Percentiles rank a stretch among this genome's conserved stretches.
Evolutionary conservation across 2,329 filamentous ascomycete genomes (phyloP).

Genomic region (Didymellaceae sp.): DNA sequence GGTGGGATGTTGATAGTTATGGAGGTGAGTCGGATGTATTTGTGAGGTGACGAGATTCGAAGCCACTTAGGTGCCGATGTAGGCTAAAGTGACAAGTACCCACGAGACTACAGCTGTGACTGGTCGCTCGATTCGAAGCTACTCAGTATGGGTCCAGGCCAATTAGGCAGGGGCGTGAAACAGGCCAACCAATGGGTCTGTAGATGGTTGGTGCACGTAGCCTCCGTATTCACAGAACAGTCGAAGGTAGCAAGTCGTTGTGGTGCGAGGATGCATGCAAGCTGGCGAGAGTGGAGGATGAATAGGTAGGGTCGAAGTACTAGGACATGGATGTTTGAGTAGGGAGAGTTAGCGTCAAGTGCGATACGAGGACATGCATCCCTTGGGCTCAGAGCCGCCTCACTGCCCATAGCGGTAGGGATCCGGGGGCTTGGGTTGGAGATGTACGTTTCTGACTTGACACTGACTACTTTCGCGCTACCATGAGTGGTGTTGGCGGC

Average conservation of each 20-base stretch:
- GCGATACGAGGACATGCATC: slow-evolving; percentile 44
- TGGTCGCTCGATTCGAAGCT: slow-evolving; percentile 48
- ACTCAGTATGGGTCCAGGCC: slow-evolving; percentile 43
- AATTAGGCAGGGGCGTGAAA: slow-evolving; percentile 49
- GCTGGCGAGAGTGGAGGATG: slow-evolving; percentile 44
- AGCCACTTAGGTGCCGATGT: slow-evolving; percentile 44
- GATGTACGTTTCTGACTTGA: slow-evolving; percentile 40
- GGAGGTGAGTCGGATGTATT: slow-evolving; percentile 32
- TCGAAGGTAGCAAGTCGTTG: slow-evolving; percentile 35
- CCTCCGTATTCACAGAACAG: slow-evolving; percentile 41
- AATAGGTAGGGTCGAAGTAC: slow-evolving; percentile 35
- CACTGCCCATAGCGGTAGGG: slow-evolving; percentile 42
- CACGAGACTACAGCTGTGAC: slow-evolving; percentile 40
- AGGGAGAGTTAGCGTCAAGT: slow-evolving; percentile 43
- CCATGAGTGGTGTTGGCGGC: slow-evolving; percentile 44
- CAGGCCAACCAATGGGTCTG: slow-evolving; percentile 47
- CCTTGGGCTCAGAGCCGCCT: slow-evolving; percentile 37
- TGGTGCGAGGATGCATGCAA: slow-evolving; percentile 40
- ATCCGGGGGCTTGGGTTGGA: slow-evolving; percentile 44
- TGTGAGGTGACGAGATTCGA: slow-evolving; percentile 37
- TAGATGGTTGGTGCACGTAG: slow-evolving; percentile 43
- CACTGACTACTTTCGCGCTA: slow-evolving; percentile 26
- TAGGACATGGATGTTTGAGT: slow-evolving; percentile 39
- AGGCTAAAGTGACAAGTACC: slow-evolving; percentile 41
- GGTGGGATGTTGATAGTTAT: slow-evolving; percentile 28